phyloP scores from a whole-genome alignment of 805 yeast genomes.

The Suhomyces prunicola region DNA sequence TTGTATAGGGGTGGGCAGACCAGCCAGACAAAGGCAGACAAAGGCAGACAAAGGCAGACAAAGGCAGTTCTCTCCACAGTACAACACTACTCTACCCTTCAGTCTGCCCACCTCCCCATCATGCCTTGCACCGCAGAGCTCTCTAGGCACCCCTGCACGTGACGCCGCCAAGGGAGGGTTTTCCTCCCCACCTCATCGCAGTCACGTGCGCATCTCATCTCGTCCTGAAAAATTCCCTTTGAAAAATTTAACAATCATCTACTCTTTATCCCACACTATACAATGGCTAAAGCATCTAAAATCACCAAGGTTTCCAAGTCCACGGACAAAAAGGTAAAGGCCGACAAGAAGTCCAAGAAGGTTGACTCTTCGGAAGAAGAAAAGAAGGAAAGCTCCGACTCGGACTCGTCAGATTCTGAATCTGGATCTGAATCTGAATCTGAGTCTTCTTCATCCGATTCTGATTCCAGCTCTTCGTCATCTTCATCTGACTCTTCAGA shows the following conservation, averaged over 20 bases:
- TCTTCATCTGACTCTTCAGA: too few relatives aligned
- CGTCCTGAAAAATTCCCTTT: background rate
- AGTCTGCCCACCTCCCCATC: too few relatives aligned
- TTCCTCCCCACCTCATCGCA: background rate
- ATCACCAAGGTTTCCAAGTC: constrained; percentile 21
- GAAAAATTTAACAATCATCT: background rate
- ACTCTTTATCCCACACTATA: constrained; percentile 7
- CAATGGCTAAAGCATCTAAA: constrained; percentile 40
- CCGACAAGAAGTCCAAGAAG: constrained; percentile 20
- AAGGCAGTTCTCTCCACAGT: too few relatives aligned
- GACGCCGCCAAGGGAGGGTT: background rate
- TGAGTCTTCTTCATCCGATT: constrained; percentile 22
- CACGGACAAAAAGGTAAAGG: constrained; percentile 20
- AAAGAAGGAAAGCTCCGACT: constrained; percentile 22
- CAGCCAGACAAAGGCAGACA: too few relatives aligned
- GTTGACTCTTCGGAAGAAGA: constrained; percentile 10
- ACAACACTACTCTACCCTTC: too few relatives aligned
- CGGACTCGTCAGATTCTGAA: constrained; percentile 14
- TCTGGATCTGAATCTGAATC: background rate
- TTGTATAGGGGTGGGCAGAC: too few relatives aligned
- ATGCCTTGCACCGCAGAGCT: too few relatives aligned
- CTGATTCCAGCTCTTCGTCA: constrained; percentile 16
- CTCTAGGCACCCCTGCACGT: too few relatives aligned
- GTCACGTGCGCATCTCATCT: constrained; percentile 2
- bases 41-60: too few relatives aligned